Conservation (phyloP, 805 yeast species). For the Hemisphaericaspora nanyangensis region DNA sequence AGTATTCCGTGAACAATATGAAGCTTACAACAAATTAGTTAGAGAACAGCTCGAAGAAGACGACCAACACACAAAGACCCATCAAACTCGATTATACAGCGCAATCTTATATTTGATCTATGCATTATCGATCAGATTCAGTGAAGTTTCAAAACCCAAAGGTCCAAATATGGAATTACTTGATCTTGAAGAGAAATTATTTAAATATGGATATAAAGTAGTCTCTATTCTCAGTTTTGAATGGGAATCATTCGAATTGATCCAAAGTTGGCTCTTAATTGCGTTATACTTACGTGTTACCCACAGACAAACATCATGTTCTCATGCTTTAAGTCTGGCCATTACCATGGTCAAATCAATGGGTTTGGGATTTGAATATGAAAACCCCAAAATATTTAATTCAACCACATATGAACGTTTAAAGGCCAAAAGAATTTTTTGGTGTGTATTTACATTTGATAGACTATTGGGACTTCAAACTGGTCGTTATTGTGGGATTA, state of each 20-base stretch:
- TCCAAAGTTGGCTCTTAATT: conserved; percentile 39
- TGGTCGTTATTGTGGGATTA: conserved; percentile 41
- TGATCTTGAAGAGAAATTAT: conserved; percentile 29
- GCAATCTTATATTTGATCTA: conserved; percentile 49
- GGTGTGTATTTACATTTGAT: conserved; percentile 54
- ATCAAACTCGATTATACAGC: conserved; percentile 44
- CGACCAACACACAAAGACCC: conserved; percentile 22
- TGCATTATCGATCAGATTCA: conserved; percentile 49
- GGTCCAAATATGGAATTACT: conserved; percentile 27
- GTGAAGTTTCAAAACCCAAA: conserved; percentile 33
- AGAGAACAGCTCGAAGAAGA: conserved; percentile 13
- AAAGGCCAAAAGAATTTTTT: conserved; percentile 51
- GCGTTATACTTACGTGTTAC: conserved; percentile 32
- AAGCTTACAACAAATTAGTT: conserved; percentile 22
- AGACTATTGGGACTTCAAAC: conserved; percentile 49
- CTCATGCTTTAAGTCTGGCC: conserved; percentile 32
- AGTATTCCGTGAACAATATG: conserved; percentile 49
- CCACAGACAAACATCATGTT: conserved; percentile 37
- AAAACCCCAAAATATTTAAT: conserved; percentile 13
- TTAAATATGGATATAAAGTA: conserved; percentile 30
- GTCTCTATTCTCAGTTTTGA: conserved; percentile 32
- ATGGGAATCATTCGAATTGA: conserved; percentile 41
- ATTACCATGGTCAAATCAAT: conserved; percentile 33
- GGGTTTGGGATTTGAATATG: conserved; percentile 27
- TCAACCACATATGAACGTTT: conserved; percentile 38